Base-by-base conservation (phyloP, 495 filamentous ascomycete genomes). In the Penicillium malachiteum region DNA sequence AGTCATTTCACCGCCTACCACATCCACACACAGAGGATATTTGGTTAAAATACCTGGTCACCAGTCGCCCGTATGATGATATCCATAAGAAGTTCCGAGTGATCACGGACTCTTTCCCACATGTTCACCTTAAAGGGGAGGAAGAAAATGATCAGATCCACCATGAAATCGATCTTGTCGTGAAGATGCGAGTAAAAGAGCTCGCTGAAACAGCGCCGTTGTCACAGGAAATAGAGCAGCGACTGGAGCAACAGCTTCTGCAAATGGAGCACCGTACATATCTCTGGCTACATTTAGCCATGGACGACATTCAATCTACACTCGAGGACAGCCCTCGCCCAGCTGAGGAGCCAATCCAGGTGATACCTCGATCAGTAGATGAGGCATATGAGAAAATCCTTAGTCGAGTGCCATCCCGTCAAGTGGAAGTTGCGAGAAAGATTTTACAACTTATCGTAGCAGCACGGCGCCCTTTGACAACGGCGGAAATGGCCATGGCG, bases 41-140 rank as follows among this genome's bases (percentile, higher is more conserved):
- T 43, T 55, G 45, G 52, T 48, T 78, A 8, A 78, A 75, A 55
- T 73, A 77, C 38, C 56, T 78, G 0, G 55, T 78, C 9, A 79
- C 74, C 0, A 77, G 77, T 59, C 74, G 71, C 10, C 75, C 73
- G 14, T 78, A 75, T 50, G 55, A 51, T 17, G 26, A 70, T 26
- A 78, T 81, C 7, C 42, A 63, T 26, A 18, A 41, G 12, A 16
- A 41, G 5, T 75, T 72, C 14, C 38, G 16, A 59, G 1, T 33
- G 33, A 32, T 62, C 56, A 46, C 58, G 16, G 21, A 58, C n/a
- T 40, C 35, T 33, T 65, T 61, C 26, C 66, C 57, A 11, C n/a
- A 46, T 30, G 60, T 78, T 35, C 71, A 62, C 12, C 50, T 81
- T 0, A 48, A 56, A 12, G 76, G 70, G 3, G 76, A 80, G 48